Evolutionary conservation across 2,329 filamentous ascomycete genomes (phyloP).

Genomic region (Pleomassaria siparia): DNA sequence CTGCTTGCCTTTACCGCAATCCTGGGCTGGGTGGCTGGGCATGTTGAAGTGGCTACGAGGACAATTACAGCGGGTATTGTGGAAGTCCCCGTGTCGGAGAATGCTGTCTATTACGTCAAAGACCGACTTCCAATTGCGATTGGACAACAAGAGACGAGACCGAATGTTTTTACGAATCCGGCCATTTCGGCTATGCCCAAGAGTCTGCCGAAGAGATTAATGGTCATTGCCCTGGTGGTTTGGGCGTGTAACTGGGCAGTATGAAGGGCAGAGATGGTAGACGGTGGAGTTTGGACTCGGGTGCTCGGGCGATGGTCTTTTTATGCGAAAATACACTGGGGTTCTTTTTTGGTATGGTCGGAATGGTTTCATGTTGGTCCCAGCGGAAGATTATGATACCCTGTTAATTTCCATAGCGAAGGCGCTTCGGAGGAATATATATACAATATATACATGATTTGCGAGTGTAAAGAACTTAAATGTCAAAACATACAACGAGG

Average conservation of each 20-base stretch:
- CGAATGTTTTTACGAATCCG: background rate
- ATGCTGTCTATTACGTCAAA: slow-evolving; percentile 2
- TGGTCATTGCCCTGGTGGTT: slow-evolving; percentile 20
- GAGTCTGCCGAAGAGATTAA: slow-evolving; percentile 12
- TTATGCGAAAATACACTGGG: too few species aligned
- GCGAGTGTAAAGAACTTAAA: too few species aligned
- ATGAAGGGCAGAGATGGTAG: background rate
- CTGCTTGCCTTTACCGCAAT: slow-evolving; percentile 43
- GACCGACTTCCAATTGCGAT: background rate
- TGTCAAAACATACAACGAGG: too few species aligned
- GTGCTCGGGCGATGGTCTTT: too few species aligned
- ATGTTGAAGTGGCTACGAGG: slow-evolving; percentile 41
- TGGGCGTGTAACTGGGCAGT: slow-evolving; percentile 32
- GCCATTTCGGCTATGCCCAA: slow-evolving; percentile 1
- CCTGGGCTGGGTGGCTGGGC: slow-evolving; percentile 48
- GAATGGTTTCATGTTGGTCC: too few species aligned
- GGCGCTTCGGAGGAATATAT: too few species aligned
- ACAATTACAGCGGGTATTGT: slow-evolving; percentile 45
- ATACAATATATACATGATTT: too few species aligned
- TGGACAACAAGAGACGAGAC: background rate
- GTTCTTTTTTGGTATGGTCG: too few species aligned
- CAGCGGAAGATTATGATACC: too few species aligned
- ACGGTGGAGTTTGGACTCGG: background rate
- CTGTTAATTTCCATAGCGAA: too few species aligned
- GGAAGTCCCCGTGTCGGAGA: slow-evolving; percentile 11